Conservation (phyloP, 306 rosid genomes). For the Sophora flavescens region DNA sequence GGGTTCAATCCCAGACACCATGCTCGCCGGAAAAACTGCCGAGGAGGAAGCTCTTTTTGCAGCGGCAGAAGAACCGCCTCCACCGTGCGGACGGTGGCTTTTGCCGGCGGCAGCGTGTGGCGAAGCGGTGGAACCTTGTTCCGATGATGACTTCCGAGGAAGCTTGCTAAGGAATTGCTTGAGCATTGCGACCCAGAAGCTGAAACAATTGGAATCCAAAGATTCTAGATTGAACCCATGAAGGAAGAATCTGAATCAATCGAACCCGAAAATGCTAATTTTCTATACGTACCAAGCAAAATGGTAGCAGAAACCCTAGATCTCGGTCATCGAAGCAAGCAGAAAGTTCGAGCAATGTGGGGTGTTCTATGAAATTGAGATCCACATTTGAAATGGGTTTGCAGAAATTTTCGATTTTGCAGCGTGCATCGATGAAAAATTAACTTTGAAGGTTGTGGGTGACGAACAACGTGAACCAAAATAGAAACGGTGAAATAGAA, state of each 20-base stretch:
- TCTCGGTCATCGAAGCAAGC: conserved; percentile 52
- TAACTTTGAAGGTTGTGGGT: conserved; percentile 52
- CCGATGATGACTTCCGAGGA: conserved; percentile 74
- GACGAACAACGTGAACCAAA: conserved; percentile 23
- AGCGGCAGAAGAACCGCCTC: conserved; percentile 50
- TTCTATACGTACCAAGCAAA: not conserved
- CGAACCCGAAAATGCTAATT: not conserved
- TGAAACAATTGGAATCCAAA: conserved; percentile 12
- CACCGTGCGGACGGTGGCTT: conserved; percentile 50
- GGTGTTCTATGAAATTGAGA: conserved; percentile 51
- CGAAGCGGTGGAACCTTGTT: conserved; percentile 51
- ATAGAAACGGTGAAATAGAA: conserved; percentile 21
- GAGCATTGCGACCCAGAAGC: conserved; percentile 68
- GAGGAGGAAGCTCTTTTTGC: conserved; percentile 69
- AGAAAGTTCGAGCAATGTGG: conserved; percentile 3
- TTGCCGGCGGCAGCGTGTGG: conserved; percentile 48
- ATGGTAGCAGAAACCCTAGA: conserved; percentile 60
- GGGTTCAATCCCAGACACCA: conserved; percentile 60
- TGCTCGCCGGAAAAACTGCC: conserved; percentile 66
- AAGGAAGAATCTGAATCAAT: conserved; percentile 18
- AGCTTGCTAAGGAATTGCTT: conserved; percentile 81
- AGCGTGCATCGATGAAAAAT: conserved; percentile 47
- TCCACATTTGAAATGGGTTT: conserved; percentile 43
- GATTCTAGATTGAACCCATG: conserved; percentile 58
- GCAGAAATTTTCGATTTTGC: conserved; percentile 45